Evolutionary conservation across 768 basidiomycete species (phyloP).

Genomic region (Pulveroboletus sp.): DNA sequence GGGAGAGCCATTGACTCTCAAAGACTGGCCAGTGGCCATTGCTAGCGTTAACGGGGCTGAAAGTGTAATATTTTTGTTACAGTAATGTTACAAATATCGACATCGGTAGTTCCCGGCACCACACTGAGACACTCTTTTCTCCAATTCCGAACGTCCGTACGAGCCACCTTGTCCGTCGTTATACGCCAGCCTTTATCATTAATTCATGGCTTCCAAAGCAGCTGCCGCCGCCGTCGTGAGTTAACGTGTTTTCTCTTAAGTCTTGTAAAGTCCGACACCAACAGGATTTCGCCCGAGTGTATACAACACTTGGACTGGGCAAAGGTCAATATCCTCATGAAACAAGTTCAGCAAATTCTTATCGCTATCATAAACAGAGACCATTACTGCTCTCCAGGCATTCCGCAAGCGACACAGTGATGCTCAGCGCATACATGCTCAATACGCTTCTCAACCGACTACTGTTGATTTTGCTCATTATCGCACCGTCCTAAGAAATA

Average conservation of each 20-base stretch:
- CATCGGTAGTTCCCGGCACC: constrained; percentile 30
- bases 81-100: constrained; percentile 10
- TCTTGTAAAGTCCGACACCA: constrained; percentile 7
- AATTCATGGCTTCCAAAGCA: constrained; percentile 69
- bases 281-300: constrained; percentile 84
- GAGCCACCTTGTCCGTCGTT: constrained; percentile 2
- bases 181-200: neutral
- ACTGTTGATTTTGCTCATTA: constrained; percentile 91
- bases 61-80: constrained; percentile 1
- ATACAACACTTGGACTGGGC: constrained; percentile 78
- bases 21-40: too few relatives aligned
- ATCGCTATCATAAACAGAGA: constrained; percentile 52
- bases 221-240: constrained; percentile 64
- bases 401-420: constrained; percentile 96
- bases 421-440: constrained; percentile 70
- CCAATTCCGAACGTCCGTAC: constrained; percentile 19
- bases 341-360: neutral
- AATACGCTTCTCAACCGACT: constrained; percentile 67
- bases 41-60: too few relatives aligned
- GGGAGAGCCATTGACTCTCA: too few relatives aligned
- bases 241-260: neutral
- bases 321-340: constrained; percentile 52
- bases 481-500: constrained; percentile 89
- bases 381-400: constrained; percentile 83
- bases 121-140: constrained; percentile 7